Conservation (phyloP, 2,329 filamentous ascomycete species). For the Hypoxylon sp. region DNA sequence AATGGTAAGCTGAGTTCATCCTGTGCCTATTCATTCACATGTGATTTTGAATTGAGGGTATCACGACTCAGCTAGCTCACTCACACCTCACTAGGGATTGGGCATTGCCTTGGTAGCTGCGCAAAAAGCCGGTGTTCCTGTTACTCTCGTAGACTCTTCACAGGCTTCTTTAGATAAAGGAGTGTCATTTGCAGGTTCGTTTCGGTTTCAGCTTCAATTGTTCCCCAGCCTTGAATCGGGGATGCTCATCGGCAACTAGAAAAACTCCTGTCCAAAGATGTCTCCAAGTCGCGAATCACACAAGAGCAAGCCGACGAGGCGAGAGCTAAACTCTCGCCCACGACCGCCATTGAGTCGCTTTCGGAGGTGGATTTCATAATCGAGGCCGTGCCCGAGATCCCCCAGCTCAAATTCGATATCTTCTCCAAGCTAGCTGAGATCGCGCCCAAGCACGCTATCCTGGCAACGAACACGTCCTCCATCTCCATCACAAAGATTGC, state of each 20-base stretch:
- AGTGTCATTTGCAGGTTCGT: slow-evolving; percentile 82
- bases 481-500: slow-evolving; percentile 98
- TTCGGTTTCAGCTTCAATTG: slow-evolving; percentile 8
- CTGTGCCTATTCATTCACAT: slow-evolving; percentile 49
- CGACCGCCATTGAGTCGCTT: slow-evolving; percentile 79
- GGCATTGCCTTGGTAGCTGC: slow-evolving; percentile 96
- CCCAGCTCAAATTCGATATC: slow-evolving; percentile 84
- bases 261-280: slow-evolving; percentile 92
- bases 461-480: slow-evolving; percentile 98
- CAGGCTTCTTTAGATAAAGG: slow-evolving; percentile 89
- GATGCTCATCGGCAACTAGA: slow-evolving; percentile 59
- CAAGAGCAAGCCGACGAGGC: slow-evolving; percentile 80
- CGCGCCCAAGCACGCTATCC: slow-evolving; percentile 83
- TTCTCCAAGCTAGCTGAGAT: slow-evolving; percentile 84
- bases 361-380: slow-evolving; percentile 94
- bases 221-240: background rate
- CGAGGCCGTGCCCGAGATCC: slow-evolving; percentile 94
- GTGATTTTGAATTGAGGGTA: slow-evolving; percentile 45
- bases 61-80: slow-evolving; percentile 41
- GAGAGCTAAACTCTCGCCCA: slow-evolving; percentile 72
- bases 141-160: slow-evolving; percentile 85
- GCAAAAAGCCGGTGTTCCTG: slow-evolving; percentile 81
- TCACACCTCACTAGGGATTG: slow-evolving; percentile 70
- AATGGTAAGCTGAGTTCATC: slow-evolving; percentile 80
- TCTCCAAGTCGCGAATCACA: slow-evolving; percentile 85